A percentile compares a stretch with the other conserved stretches of the same genome.
These are phyloP conservation scores for Auxenochlorella pyrenoidosa DNA, from an alignment of 139 green algal genomes.

Conservation along the genomic window DNA sequence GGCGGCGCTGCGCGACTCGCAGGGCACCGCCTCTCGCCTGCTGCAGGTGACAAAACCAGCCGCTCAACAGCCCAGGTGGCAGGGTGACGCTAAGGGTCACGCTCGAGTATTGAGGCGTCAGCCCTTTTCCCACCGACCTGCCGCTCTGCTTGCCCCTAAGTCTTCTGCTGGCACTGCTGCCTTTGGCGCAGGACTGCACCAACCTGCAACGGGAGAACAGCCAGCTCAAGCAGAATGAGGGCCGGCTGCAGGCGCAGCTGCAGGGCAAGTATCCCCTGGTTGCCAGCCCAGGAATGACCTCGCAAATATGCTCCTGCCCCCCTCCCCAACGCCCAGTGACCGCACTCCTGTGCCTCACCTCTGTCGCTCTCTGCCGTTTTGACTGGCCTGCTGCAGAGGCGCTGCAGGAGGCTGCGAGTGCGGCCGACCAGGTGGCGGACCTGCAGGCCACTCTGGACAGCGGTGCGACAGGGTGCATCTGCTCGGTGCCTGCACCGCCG, in stretches of 20 bases:
- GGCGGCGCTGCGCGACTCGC: conserved; percentile 28
- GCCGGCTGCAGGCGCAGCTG: not conserved
- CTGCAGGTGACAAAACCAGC: conserved; percentile 26
- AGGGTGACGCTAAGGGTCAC: too few species aligned
- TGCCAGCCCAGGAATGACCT: too few species aligned
- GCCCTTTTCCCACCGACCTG: too few species aligned
- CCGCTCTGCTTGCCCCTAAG: not conserved
- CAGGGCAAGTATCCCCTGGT: not conserved
- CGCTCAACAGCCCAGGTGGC: not conserved
- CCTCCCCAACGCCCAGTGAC: not conserved
- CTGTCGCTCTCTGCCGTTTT: not conserved
- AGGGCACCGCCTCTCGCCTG: conserved; percentile 24
- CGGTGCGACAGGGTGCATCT: not conserved
- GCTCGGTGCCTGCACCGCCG: too few species aligned
- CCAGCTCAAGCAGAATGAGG: not conserved
- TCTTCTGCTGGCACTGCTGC: not conserved
- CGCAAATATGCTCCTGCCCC: too few species aligned
- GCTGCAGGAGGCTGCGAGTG: not conserved
- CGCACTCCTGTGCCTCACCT: not conserved
- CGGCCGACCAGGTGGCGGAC: conserved; percentile 23
- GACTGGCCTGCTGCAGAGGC: conserved; percentile 16
- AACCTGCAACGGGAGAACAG: conserved; percentile 23
- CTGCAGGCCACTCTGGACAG: conserved; percentile 28
- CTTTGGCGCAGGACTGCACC: conserved; percentile 18
- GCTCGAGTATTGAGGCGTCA: not conserved